Base-by-base conservation (phyloP, 352 stramenopile genomes). In the Phytopythium kandeliae region DNA sequence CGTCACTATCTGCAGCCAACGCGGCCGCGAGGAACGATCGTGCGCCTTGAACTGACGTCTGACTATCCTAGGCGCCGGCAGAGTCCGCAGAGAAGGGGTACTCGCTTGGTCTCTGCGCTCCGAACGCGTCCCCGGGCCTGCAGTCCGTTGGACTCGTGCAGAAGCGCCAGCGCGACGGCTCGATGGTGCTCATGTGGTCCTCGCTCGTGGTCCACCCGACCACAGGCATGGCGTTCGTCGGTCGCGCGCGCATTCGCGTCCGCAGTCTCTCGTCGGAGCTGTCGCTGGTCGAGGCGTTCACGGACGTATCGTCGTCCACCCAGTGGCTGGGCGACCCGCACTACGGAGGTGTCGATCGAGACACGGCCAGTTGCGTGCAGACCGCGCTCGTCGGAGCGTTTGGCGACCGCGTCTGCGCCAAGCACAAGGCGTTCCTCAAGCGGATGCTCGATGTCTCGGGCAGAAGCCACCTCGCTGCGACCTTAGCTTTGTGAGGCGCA, bases 131-230 rank as follows among this genome's bases (percentile, higher is more conserved):
- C 3, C 28, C 42, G 3, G 28, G 28, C 8, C 25, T 48, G 5
- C 42, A 21, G 24, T 48, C 42, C 2, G 25, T 48, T 15, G 42
- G 42, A 19, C 42, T 48, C 0, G 42, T 48, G 24, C 42, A 48
- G 25, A 48, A 48, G 42, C 24, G 13, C 25, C 42, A 48, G 24
- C 1, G 15, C 42, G 16, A 35, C 22, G 24, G 35, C 42, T 33
- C 13, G 15, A 15, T 48, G 42, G 42, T 34, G 24, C 7, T 48
- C 42, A 48, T 48, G 42, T 48, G 42, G 42, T 48, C 42, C 4
- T 48, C 42, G 13, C 42, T 36, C 4, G 35, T 48, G 15, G 34
- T 48, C 42, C 42, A 48, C 25, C 42, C 42, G 24, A 36, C 42
- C 15, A 25, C 42, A 6, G 42, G 42, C 42, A 11, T 48, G 5